These are phyloP conservation scores for Cajanus cajan DNA, from an alignment of 306 rosid genomes.

Conservation along the genomic window DNA sequence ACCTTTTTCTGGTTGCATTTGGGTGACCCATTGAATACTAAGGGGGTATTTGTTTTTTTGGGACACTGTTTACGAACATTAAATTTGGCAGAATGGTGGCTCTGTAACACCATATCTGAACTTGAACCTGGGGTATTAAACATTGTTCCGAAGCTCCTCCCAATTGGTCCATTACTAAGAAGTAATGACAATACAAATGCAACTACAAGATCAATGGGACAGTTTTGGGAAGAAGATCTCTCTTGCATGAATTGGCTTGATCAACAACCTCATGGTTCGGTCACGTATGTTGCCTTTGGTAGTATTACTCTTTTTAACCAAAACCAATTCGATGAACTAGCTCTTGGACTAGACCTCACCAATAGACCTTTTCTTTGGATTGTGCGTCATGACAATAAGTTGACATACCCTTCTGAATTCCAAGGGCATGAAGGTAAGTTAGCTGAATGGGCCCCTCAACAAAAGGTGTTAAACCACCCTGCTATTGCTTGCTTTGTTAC, in stretches of 20 bases:
- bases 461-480: conserved; percentile 37
- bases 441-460: conserved; percentile 50
- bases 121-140: conserved; percentile 24
- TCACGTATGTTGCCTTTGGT: conserved; percentile 36
- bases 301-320: conserved; percentile 16
- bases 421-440: conserved; percentile 26
- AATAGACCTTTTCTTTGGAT: no score
- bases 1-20: conserved; percentile 24
- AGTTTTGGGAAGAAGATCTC: conserved; percentile 38
- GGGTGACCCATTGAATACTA: background rate
- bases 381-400: no score
- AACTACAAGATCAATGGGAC: conserved; percentile 25
- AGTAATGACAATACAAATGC: background rate
- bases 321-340: conserved; percentile 34
- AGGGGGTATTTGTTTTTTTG: background rate
- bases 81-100: conserved; percentile 31
- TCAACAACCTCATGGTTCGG: conserved; percentile 29
- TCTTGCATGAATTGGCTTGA: conserved; percentile 40
- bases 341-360: conserved; percentile 30
- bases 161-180: conserved; percentile 37
- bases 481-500: conserved; percentile 43
- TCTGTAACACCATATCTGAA: conserved; percentile 37
- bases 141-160: conserved; percentile 22
- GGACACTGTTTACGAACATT: background rate
- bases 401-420: conserved; percentile 17